Evolutionary conservation across 176 grass and related monocot species (phyloP).

Genomic region (Elaeis guineensis): DNA sequence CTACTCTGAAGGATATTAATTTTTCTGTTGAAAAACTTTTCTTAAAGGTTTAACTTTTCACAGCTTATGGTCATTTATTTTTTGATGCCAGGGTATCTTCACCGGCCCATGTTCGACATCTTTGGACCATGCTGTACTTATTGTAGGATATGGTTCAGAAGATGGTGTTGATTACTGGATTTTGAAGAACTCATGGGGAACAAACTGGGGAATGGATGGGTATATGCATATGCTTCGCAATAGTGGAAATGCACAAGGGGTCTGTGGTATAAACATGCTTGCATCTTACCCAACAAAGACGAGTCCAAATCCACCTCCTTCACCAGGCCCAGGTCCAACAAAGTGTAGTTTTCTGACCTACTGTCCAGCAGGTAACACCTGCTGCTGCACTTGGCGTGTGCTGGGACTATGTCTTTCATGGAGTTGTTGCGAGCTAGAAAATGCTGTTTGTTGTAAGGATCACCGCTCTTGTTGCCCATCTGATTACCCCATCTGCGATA

Average conservation of each 20-base stretch:
- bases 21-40: not conserved
- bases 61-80: not conserved
- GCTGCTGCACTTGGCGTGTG: slow-evolving; percentile 66
- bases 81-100: slow-evolving; percentile 70
- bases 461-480: slow-evolving; percentile 52
- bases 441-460: slow-evolving; percentile 40
- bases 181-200: slow-evolving; percentile 94
- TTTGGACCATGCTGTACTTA: slow-evolving; percentile 86
- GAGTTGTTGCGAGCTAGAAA: slow-evolving; percentile 54
- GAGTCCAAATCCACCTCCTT: slow-evolving; percentile 68
- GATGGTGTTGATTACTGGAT: slow-evolving; percentile 91
- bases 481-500: slow-evolving; percentile 77
- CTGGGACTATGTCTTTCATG: slow-evolving; percentile 78
- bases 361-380: slow-evolving; percentile 73
- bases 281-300: slow-evolving; percentile 79
- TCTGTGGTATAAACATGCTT: slow-evolving; percentile 91
- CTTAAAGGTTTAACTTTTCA: no score
- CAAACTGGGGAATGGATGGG: slow-evolving; percentile 82
- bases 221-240: slow-evolving; percentile 76
- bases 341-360: slow-evolving; percentile 71
- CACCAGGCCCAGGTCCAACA: slow-evolving; percentile 72
- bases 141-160: slow-evolving; percentile 88
- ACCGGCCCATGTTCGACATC: slow-evolving; percentile 84
- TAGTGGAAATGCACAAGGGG: slow-evolving; percentile 35
- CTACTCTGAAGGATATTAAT: not conserved